Percentiles rank a stretch among this genome's conserved stretches.
These are phyloP conservation scores for Fraxinus paxiana DNA, from an alignment of 305 asterid species.

Conservation along the genomic window DNA sequence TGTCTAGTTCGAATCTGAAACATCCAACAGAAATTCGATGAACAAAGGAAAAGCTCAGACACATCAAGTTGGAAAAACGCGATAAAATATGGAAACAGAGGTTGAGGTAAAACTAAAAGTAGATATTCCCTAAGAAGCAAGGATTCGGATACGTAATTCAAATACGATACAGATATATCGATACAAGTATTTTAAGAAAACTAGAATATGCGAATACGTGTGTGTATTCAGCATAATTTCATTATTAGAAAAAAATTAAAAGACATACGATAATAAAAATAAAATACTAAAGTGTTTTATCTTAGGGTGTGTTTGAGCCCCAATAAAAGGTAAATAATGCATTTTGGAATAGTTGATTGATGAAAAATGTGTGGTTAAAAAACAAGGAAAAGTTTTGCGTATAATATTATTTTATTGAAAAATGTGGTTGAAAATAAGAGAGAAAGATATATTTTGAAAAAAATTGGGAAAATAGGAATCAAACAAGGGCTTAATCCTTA, in stretches of 20 bases:
- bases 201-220: background rate
- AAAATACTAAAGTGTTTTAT: background rate
- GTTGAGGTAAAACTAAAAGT: background rate
- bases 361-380: too few species aligned
- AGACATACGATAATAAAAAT: background rate
- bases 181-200: background rate
- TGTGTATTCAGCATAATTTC: background rate
- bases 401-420: background rate
- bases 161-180: background rate
- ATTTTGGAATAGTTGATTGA: background rate
- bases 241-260: background rate
- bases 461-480: background rate
- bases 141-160: background rate
- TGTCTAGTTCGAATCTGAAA: slow-evolving; percentile 92
- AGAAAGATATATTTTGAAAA: too few species aligned
- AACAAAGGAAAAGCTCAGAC: background rate
- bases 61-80: background rate
- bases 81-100: background rate
- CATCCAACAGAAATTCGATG: slow-evolving; percentile 21
- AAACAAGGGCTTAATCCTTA: background rate
- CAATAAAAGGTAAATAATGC: background rate
- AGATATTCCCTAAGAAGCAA: background rate
- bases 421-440: background rate
- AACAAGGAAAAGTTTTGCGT: background rate
- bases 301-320: background rate